Evolutionary conservation across 192 early-diverging fungal genomes (phyloP).

Genomic region (Gamsiella multidivaricata): DNA sequence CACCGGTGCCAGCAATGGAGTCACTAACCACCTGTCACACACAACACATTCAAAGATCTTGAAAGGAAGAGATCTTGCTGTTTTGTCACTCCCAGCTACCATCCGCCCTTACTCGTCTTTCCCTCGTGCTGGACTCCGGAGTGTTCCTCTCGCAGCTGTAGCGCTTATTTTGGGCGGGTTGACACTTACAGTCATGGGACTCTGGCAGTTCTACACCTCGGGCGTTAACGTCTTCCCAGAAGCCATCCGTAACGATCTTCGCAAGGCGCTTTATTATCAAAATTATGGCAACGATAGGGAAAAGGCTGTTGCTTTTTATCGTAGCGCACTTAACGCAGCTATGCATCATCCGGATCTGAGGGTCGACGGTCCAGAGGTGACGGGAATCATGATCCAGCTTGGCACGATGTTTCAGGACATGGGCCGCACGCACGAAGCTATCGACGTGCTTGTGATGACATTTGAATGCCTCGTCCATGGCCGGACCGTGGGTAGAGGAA

Average conservation of each 20-base stretch:
- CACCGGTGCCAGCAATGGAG: too few relatives aligned
- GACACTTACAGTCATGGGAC: conserved; percentile 49
- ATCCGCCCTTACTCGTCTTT: not conserved
- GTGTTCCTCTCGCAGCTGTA: conserved; percentile 34
- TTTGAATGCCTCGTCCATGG: conserved; percentile 55
- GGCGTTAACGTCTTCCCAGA: conserved; percentile 65
- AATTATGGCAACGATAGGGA: conserved; percentile 60
- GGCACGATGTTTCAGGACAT: conserved; percentile 60
- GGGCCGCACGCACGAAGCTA: conserved; percentile 57
- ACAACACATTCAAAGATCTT: too few relatives aligned
- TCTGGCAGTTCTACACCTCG: conserved; percentile 64
- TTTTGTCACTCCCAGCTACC: not conserved
- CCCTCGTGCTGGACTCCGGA: not conserved
- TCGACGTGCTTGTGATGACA: conserved; percentile 57
- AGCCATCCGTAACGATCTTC: conserved; percentile 59
- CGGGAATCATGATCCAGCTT: conserved; percentile 70
- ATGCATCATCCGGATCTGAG: conserved; percentile 55
- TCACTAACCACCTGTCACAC: too few relatives aligned
- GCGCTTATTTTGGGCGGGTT: conserved; percentile 53
- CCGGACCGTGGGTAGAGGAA: conserved; percentile 31
- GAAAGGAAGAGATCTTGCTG: too few relatives aligned
- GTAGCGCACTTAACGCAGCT: conserved; percentile 57
- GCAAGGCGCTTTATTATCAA: conserved; percentile 66
- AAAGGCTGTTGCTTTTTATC: conserved; percentile 58
- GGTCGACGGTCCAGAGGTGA: conserved; percentile 59